These are phyloP conservation scores for Lolium multiflorum DNA, from an alignment of 176 grass and related monocot species.

Conservation along the genomic window DNA sequence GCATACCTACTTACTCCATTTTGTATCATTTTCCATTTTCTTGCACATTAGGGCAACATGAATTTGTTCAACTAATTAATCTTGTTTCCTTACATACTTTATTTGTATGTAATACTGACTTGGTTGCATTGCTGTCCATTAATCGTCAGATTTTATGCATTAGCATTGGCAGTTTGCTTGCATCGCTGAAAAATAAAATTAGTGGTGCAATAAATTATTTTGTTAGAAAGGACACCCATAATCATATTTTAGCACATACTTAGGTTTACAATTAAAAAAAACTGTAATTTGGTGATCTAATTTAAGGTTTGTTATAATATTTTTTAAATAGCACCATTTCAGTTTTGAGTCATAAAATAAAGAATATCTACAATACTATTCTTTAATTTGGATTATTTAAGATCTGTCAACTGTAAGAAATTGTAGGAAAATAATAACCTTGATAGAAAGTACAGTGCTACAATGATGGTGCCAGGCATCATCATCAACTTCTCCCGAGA, in stretches of 20 bases:
- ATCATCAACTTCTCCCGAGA: conserved; percentile 42
- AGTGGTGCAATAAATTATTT: neutral
- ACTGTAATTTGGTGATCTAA: neutral
- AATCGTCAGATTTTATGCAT: neutral
- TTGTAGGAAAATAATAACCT: neutral
- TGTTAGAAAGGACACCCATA: neutral
- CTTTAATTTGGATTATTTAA: neutral
- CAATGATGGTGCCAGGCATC: conserved; percentile 52
- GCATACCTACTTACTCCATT: neutral
- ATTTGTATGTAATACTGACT: neutral
- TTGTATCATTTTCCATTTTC: neutral
- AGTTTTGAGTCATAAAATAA: neutral
- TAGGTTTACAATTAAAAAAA: neutral
- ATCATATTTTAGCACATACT: neutral
- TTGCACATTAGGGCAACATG: neutral
- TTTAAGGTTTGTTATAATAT: neutral
- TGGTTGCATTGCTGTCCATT: neutral
- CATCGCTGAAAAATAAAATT: neutral
- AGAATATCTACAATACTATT: neutral
- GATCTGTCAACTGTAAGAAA: neutral
- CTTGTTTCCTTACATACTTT: neutral
- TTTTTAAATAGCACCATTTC: neutral
- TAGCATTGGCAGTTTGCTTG: neutral
- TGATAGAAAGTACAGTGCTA: neutral
- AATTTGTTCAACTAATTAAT: neutral